Evolutionary conservation across 1,284 basidiomycete genomes (phyloP).

Genomic region (Vanrija sp.): DNA sequence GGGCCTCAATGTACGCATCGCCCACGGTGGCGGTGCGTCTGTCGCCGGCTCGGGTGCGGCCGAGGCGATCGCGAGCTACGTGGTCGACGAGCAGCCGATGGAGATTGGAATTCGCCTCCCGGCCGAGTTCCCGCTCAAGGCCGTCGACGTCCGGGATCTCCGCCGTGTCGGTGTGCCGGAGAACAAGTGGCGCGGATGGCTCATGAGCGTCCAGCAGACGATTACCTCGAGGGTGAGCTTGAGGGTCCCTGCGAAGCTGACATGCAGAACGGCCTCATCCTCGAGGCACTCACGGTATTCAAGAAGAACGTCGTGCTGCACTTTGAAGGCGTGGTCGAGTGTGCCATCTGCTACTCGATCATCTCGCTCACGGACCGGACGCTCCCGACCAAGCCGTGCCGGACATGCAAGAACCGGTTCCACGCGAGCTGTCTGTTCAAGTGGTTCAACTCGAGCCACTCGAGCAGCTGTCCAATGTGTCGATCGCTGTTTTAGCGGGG

Average conservation of each 20-base stretch:
- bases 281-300: slow-evolving; percentile 88
- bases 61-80: slow-evolving; percentile 59
- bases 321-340: slow-evolving; percentile 90
- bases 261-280: slow-evolving; percentile 77
- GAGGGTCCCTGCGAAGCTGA: not conserved
- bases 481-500: slow-evolving; percentile 54
- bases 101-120: slow-evolving; percentile 88
- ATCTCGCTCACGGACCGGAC: slow-evolving; percentile 87
- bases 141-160: slow-evolving; percentile 81
- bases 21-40: slow-evolving; percentile 65
- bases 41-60: slow-evolving; percentile 54
- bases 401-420: slow-evolving; percentile 93
- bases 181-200: slow-evolving; percentile 88
- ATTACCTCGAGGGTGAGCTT: slow-evolving; percentile 73
- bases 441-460: slow-evolving; percentile 86
- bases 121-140: slow-evolving; percentile 82
- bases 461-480: slow-evolving; percentile 87
- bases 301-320: slow-evolving; percentile 89
- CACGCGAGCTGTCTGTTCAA: slow-evolving; percentile 90
- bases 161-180: slow-evolving; percentile 85
- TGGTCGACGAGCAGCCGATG: slow-evolving; percentile 89
- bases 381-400: slow-evolving; percentile 87
- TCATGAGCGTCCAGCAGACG: slow-evolving; percentile 87
- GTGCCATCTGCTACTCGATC: slow-evolving; percentile 94
- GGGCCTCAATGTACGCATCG: slow-evolving; percentile 73